A percentile compares a stretch with the other conserved stretches of the same genome.
Conservation (phyloP, 495 filamentous ascomycete species). For the Diplogelasinospora grovesii region DNA sequence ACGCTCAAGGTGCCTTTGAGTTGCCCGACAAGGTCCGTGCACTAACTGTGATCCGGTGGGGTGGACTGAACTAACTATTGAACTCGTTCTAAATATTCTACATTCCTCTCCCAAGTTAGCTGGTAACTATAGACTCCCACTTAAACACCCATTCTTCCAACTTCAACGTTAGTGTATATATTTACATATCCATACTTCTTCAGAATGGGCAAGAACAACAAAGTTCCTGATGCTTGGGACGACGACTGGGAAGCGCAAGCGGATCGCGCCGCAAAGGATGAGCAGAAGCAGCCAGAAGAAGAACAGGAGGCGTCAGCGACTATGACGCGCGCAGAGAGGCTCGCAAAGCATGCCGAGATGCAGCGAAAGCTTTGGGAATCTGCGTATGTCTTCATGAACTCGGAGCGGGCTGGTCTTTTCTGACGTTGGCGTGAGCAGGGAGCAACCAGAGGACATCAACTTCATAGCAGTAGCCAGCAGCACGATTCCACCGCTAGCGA, state of each 20-base stretch:
- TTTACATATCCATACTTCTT: neutral
- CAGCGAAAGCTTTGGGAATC: slow-evolving; percentile 84
- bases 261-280: slow-evolving; percentile 48
- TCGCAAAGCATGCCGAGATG: slow-evolving; percentile 71
- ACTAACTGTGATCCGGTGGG: no score
- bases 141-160: no score
- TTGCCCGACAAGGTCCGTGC: no score
- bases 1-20: no score
- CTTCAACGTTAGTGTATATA: no score
- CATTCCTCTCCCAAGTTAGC: no score
- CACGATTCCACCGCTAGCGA: slow-evolving; percentile 58
- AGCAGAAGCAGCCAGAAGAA: slow-evolving; percentile 39
- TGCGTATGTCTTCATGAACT: slow-evolving; percentile 51
- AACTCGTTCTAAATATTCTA: no score
- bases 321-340: slow-evolving; percentile 65
- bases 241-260: slow-evolving; percentile 81
- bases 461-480: slow-evolving; percentile 67
- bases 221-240: slow-evolving; percentile 74
- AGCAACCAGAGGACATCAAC: slow-evolving; percentile 54
- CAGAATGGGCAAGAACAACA: slow-evolving; percentile 46
- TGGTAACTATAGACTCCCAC: no score
- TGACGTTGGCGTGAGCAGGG: slow-evolving; percentile 8
- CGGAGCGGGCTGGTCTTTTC: neutral
- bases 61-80: no score
- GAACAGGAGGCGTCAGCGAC: slow-evolving; percentile 35